These are phyloP conservation scores for Pythium folliculosum DNA, from an alignment of 352 stramenopile species.

Conservation along the genomic window DNA sequence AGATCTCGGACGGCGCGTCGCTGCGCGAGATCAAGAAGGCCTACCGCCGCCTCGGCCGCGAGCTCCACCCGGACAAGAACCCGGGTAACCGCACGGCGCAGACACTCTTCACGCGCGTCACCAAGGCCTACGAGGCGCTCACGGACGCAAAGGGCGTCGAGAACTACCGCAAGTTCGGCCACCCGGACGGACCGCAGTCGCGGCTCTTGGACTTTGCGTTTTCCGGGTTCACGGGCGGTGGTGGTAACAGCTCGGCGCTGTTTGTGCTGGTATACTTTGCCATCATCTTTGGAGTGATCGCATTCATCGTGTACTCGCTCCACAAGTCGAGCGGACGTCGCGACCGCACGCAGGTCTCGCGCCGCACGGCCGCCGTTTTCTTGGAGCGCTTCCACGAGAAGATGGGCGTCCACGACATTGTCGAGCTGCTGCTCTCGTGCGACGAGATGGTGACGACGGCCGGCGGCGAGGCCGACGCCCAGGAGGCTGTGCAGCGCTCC, in stretches of 20 bases:
- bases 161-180: slow-evolving; percentile 81
- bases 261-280: slow-evolving; percentile 78
- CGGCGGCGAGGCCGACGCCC: slow-evolving; percentile 37
- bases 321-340: slow-evolving; percentile 50
- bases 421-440: slow-evolving; percentile 74
- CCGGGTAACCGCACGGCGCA: slow-evolving; percentile 44
- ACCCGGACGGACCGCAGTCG: slow-evolving; percentile 79
- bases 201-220: slow-evolving; percentile 75
- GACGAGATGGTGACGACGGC: slow-evolving; percentile 66
- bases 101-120: slow-evolving; percentile 64
- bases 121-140: slow-evolving; percentile 87
- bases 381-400: slow-evolving; percentile 58
- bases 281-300: slow-evolving; percentile 57
- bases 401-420: slow-evolving; percentile 81
- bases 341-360: slow-evolving; percentile 67
- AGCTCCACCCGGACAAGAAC: slow-evolving; percentile 87
- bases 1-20: slow-evolving; percentile 56
- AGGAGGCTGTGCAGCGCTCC: slow-evolving; percentile 50
- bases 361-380: slow-evolving; percentile 43
- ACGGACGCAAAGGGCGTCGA: slow-evolving; percentile 68
- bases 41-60: slow-evolving; percentile 61
- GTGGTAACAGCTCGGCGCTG: slow-evolving; percentile 43
- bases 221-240: slow-evolving; percentile 49
- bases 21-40: slow-evolving; percentile 73
- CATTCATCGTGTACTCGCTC: slow-evolving; percentile 65